Evolutionary conservation across 768 basidiomycete genomes (phyloP).

Genomic region (Auriscalpium orientale): DNA sequence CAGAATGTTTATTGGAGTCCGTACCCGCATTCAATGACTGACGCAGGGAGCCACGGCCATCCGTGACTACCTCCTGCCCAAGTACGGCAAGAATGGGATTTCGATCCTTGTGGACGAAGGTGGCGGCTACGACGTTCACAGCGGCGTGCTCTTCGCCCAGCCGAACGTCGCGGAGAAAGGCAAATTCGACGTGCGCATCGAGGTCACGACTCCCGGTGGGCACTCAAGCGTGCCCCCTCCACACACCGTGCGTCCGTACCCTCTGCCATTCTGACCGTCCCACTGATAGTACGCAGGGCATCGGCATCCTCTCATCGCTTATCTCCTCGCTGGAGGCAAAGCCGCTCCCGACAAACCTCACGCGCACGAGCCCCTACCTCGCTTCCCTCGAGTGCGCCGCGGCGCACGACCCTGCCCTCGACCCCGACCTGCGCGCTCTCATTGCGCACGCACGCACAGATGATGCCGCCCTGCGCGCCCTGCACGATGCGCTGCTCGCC

Average conservation of each 20-base stretch:
- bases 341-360: constrained; percentile 17
- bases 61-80: constrained; percentile 22
- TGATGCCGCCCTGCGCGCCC: constrained; percentile 16
- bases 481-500: constrained; percentile 24
- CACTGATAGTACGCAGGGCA: constrained; percentile 23
- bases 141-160: constrained; percentile 15
- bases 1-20: constrained; percentile 3
- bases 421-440: constrained; percentile 19
- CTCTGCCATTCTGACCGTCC: background rate
- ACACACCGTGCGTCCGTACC: constrained; percentile 35
- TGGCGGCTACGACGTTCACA: constrained; percentile 12
- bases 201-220: constrained; percentile 41
- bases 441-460: constrained; percentile 18
- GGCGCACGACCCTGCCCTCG: constrained; percentile 31
- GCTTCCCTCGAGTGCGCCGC: constrained; percentile 34
- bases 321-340: background rate
- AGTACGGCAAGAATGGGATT: constrained; percentile 33
- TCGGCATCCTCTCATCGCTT: constrained; percentile 39
- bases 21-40: background rate
- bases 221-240: constrained; percentile 46
- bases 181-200: constrained; percentile 33
- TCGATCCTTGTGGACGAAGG: constrained; percentile 43
- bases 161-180: constrained; percentile 35
- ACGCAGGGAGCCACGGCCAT: constrained; percentile 23
- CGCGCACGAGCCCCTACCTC: constrained; percentile 25